Percentiles rank a stretch among this genome's conserved stretches.
phyloP scores from a whole-genome alignment of 73 alveolate genomes.

The Durusdinium trenchii region DNA sequence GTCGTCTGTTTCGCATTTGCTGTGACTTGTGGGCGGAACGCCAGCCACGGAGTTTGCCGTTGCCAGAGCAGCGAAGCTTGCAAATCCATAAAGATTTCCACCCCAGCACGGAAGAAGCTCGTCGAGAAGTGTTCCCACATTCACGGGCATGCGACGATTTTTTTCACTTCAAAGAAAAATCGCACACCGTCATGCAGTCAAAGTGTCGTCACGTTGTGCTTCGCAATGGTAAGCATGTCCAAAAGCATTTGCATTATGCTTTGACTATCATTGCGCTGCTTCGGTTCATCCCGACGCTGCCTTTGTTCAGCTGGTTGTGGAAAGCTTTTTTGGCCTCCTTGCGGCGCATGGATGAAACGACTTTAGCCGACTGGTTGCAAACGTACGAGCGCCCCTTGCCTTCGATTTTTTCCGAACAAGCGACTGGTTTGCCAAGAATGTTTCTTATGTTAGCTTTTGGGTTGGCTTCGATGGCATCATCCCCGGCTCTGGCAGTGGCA shows the following conservation, averaged over 20 bases:
- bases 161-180: neutral
- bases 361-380: neutral
- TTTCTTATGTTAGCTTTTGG: neutral
- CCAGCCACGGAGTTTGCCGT: neutral
- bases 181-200: neutral
- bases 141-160: constrained; percentile 24
- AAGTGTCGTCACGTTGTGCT: neutral
- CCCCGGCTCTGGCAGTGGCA: neutral
- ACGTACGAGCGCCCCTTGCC: neutral
- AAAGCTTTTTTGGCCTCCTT: neutral
- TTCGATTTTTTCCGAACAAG: neutral
- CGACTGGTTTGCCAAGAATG: neutral
- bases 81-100: too few relatives aligned
- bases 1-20: neutral
- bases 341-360: neutral
- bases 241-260: neutral
- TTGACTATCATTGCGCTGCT: neutral
- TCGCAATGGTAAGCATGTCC: neutral
- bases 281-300: neutral
- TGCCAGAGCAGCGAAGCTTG: too few relatives aligned
- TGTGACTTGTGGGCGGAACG: neutral
- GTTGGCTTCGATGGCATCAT: neutral
- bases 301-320: neutral
- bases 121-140: neutral
- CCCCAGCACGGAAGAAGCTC: constrained; percentile 9